Base-by-base conservation (phyloP, 768 basidiomycete species). In the Leccinum subgranulosum region DNA sequence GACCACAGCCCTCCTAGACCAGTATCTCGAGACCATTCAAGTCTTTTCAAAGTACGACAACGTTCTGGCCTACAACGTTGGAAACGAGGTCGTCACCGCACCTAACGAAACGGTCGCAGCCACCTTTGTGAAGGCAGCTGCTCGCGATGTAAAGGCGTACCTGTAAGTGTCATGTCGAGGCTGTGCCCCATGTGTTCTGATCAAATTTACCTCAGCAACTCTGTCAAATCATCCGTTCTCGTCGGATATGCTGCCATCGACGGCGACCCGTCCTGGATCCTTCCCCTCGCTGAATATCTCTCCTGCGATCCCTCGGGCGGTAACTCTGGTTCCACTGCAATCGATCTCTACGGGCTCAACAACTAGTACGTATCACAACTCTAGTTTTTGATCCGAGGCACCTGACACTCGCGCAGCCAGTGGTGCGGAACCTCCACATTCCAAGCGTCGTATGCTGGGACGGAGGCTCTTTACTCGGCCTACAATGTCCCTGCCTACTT, bases 241-340 rank as follows among this genome's bases (percentile, higher is more conserved):
- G 85, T 95, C 28, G 92, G 90, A 6, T 97, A 96, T 74, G 84
- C 92, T 21, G 85, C 90, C 21, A 92, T 93, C 45, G 87, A 97
- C 65, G 92, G 87, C 3, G 76, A 77, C 43, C 65, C 82, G 14
- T 70, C 73, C 34, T 93, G 84, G 80, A 76, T 86, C 41, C 78
- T 80, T 58, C 80, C 82, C 33, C 71, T 94, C 34, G 92, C 94
- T 9, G 80, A 85, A 65, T 97, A 85, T 69, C 79, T 97, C 31
- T 81, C 88, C 21, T 97, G 94, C 66, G 89, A 91, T 64, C 75
- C 80, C 6, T 74, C 80, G 9, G 74, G 71, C 46, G 55, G 57
- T 36, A 82, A 85, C 62, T 81, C 83, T 9, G 86, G 79, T 54
- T 69, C 77, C 8, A 82, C 83, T 14, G 73, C 88, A 19, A 87